Evolutionary conservation across 2,329 filamentous ascomycete genomes (phyloP).

Genomic region (Botryotinia calthae): DNA sequence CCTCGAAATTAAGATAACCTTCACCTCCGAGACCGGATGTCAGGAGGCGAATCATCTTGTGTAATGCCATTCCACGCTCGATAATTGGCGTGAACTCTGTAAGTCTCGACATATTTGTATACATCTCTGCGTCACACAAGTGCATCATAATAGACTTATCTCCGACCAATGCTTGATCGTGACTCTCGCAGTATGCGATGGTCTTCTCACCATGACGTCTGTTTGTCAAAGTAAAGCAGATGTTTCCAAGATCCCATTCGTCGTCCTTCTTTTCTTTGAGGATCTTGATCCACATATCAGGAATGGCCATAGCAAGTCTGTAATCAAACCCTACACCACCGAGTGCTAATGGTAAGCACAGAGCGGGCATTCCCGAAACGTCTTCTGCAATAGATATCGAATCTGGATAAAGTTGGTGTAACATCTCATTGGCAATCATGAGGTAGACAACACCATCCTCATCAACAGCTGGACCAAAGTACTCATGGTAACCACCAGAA

Average conservation of each 20-base stretch:
- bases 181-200: slow-evolving; percentile 94
- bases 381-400: slow-evolving; percentile 93
- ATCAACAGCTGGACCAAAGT: slow-evolving; percentile 86
- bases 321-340: slow-evolving; percentile 98
- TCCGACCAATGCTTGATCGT: slow-evolving; percentile 95
- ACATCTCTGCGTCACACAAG: slow-evolving; percentile 94
- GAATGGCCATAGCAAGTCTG: slow-evolving; percentile 93
- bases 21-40: slow-evolving; percentile 91
- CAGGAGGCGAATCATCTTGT: slow-evolving; percentile 96
- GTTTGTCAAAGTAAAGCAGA: slow-evolving; percentile 87
- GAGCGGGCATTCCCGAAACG: slow-evolving; percentile 96
- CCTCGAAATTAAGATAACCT: slow-evolving; percentile 97
- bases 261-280: slow-evolving; percentile 86
- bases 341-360: slow-evolving; percentile 80
- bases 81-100: slow-evolving; percentile 84
- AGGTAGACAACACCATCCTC: slow-evolving; percentile 93
- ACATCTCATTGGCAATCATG: slow-evolving; percentile 94
- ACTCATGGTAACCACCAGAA: slow-evolving; percentile 96
- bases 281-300: slow-evolving; percentile 99
- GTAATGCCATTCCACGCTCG: slow-evolving; percentile 83
- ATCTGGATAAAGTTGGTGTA: slow-evolving; percentile 85
- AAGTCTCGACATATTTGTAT: slow-evolving; percentile 92
- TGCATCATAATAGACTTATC: slow-evolving; percentile 98
- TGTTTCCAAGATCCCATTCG: slow-evolving; percentile 83
- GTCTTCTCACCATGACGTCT: slow-evolving; percentile 95